Conservation (phyloP, 2,329 filamentous ascomycete genomes). For the Xylaria sp. region DNA sequence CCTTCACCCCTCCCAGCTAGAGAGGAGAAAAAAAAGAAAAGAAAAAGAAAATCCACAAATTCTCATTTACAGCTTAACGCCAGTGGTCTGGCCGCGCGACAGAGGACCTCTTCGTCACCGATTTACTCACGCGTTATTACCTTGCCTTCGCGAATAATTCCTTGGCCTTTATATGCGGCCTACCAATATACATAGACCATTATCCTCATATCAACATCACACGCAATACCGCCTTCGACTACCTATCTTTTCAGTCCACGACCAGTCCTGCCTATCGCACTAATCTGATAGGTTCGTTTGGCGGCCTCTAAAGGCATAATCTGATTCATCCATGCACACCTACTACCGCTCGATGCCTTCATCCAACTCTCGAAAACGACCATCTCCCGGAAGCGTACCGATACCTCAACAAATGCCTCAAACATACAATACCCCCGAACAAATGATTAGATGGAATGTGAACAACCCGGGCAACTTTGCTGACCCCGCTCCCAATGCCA, state of each 20-base stretch:
- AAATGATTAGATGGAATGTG: conserved; percentile 51
- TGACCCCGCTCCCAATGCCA: conserved; percentile 32
- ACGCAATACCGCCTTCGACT: background rate
- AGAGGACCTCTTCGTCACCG: conserved; percentile 23
- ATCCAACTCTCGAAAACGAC: conserved; percentile 34
- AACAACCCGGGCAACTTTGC: conserved; percentile 32
- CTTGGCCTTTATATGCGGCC: background rate
- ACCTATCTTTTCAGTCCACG: background rate
- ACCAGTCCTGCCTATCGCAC: background rate
- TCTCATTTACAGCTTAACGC: conserved; percentile 11
- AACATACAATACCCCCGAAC: conserved; percentile 39
- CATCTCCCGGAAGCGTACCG: conserved; percentile 31
- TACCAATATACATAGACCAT: background rate
- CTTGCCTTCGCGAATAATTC: conserved; percentile 7
- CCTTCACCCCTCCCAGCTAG: background rate
- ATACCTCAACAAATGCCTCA: conserved; percentile 39
- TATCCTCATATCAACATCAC: background rate
- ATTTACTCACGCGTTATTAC: conserved; percentile 16
- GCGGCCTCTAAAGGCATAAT: conserved; percentile 7
- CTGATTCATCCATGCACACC: conserved; percentile 29
- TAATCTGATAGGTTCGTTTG: conserved; percentile 1
- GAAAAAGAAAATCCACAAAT: background rate
- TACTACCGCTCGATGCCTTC: conserved; percentile 29
- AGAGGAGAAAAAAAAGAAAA: background rate
- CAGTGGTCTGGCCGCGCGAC: conserved; percentile 20